Conservation (phyloP, 78 protist species). For the Tieghemostelium lacteum region DNA sequence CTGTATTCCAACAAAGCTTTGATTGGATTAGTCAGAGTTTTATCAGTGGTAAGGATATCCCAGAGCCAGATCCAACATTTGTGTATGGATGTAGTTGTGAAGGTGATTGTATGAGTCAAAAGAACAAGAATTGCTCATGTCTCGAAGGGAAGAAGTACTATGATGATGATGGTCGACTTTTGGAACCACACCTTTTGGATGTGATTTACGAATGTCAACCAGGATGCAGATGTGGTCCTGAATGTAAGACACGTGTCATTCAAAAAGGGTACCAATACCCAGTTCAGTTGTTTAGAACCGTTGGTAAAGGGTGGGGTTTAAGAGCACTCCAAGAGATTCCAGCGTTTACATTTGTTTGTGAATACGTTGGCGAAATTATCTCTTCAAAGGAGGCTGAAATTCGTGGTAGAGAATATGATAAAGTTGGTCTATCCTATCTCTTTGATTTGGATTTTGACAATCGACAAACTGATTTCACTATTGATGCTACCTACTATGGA, state of each 20-base stretch:
- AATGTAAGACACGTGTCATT: constrained; percentile 54
- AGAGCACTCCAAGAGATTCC: constrained; percentile 52
- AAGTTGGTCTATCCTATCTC: constrained; percentile 30
- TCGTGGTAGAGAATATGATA: constrained; percentile 74
- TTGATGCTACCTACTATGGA: constrained; percentile 77
- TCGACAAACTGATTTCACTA: neutral
- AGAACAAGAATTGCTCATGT: constrained; percentile 18
- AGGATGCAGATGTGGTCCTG: constrained; percentile 44
- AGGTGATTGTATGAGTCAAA: constrained; percentile 35
- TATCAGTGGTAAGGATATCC: neutral
- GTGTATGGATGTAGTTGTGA: constrained; percentile 59
- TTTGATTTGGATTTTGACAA: constrained; percentile 55
- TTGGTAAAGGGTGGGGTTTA: constrained; percentile 79
- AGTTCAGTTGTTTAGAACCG: constrained; percentile 71
- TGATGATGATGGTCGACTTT: constrained; percentile 1
- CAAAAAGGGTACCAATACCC: constrained; percentile 33
- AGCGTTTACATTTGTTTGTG: constrained; percentile 76
- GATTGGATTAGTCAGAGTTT: constrained; percentile 38
- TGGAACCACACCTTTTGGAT: neutral
- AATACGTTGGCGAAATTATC: constrained; percentile 86
- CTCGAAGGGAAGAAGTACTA: neutral
- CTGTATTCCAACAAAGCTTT: constrained; percentile 8
- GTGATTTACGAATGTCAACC: constrained; percentile 75
- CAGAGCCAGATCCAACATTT: neutral
- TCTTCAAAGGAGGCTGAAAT: constrained; percentile 71